phyloP scores from a whole-genome alignment of 2,329 filamentous ascomycete genomes.

The Curvularia sp. region DNA sequence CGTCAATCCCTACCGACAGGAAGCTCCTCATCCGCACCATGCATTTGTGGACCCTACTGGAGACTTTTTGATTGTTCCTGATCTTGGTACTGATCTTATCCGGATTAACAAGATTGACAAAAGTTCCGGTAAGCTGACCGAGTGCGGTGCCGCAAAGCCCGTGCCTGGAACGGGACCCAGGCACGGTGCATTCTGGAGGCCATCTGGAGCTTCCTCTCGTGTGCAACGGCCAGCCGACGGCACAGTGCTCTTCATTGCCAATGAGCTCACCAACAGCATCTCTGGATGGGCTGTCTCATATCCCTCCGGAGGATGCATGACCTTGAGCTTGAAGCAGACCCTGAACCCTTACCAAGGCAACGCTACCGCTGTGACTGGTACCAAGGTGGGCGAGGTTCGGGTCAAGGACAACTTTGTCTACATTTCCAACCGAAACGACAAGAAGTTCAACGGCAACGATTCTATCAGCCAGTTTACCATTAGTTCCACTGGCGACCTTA shows the following conservation, averaged over 20 bases:
- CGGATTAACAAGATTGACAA: constrained; percentile 61
- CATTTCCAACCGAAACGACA: constrained; percentile 47
- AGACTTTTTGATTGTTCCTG: constrained; percentile 59
- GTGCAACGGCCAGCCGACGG: constrained; percentile 27
- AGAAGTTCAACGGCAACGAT: constrained; percentile 44
- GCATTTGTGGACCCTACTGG: constrained; percentile 59
- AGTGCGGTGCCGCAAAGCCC: constrained; percentile 54
- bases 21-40: constrained; percentile 63
- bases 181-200: constrained; percentile 60
- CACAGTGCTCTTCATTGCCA: constrained; percentile 42
- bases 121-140: constrained; percentile 54
- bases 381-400: constrained; percentile 46
- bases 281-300: constrained; percentile 43
- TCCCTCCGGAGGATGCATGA: constrained; percentile 40
- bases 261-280: constrained; percentile 46
- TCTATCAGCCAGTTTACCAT: constrained; percentile 47
- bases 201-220: constrained; percentile 27
- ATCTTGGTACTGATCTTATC: constrained; percentile 63
- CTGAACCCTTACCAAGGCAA: constrained; percentile 45
- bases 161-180: constrained; percentile 60
- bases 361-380: constrained; percentile 32
- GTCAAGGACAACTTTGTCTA: constrained; percentile 46
- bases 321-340: constrained; percentile 40
- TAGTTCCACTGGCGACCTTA: constrained; percentile 34
- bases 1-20: constrained; percentile 58